Base-by-base conservation (phyloP, 371 early-diverging fungal species). In the Mucor sp. region DNA sequence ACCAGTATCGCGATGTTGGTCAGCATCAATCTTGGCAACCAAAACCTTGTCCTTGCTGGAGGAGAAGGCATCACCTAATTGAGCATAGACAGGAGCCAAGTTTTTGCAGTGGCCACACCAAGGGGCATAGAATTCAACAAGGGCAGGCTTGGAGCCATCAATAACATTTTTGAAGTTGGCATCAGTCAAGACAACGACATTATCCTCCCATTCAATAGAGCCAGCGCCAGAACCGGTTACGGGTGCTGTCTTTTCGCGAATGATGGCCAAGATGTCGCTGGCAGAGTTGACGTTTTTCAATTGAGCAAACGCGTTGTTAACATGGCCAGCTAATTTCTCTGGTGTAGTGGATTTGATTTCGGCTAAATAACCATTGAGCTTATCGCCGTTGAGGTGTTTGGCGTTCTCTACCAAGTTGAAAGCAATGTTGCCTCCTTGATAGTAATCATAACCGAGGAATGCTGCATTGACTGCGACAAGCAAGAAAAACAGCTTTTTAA, bases 71-170 rank as follows among this genome's bases (percentile, higher is more conserved):
- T 85, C 86, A 37, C 88, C 96, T 53, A 97, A 85, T 71, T 92
- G 86, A 69, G 92, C 93, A 67, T 92, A 97, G 65, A 85, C 62
- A 60, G 96, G 95, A 7, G 90, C 95, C 60, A 97, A 87, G 70
- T 81, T 85, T 82, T 95, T 94, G 88, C 97, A 97, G 86, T 97
- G 95, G 62, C 93, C 93, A 82, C 96, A 96, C 95, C 94, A 95
- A 32, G 91, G 96, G 43, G 95, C 97, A 78, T 97, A 96, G 76
- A 96, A 93, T 78, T 96, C 96, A 55, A 97, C 82, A 63, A 98
- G 85, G 33, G 97, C 98, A 77, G 97, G 95, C 81, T 92, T 92
- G 15, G 79, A 81, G 80, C 97, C 94, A 79, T 94, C 87, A 50
- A 94, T 95, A 60, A 91, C 81, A 14, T 70, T 70, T 28, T 85